These are phyloP conservation scores for Lepraria neglecta DNA, from an alignment of 495 filamentous ascomycete genomes.

Conservation along the genomic window DNA sequence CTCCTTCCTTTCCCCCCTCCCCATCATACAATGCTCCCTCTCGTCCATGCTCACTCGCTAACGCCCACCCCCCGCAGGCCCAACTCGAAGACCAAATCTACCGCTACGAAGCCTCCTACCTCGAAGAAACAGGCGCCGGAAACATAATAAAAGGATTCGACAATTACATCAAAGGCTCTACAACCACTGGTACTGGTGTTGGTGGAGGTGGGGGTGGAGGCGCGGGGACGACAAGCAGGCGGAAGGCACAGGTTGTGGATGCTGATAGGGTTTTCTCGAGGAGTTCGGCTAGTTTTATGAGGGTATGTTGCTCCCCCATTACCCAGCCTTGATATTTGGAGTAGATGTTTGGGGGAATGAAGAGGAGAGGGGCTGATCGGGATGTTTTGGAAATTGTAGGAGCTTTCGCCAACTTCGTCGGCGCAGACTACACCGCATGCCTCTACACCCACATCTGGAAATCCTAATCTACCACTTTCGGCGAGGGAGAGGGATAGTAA, in stretches of 20 bases:
- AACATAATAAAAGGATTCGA: constrained; percentile 98
- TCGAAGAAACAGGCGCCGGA: constrained; percentile 81
- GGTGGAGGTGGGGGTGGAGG: constrained; percentile 23
- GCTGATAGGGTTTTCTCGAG: constrained; percentile 47
- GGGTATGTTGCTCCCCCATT: constrained; percentile 37
- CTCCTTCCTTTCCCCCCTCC: constrained; percentile 4
- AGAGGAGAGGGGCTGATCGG: no score
- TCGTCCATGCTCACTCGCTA: neutral
- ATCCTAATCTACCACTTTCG: constrained; percentile 32
- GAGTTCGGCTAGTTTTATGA: constrained; percentile 47
- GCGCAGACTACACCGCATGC: constrained; percentile 46
- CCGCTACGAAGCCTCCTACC: constrained; percentile 76
- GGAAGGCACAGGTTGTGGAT: constrained; percentile 46
- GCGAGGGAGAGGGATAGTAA: constrained; percentile 24
- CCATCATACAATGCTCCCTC: no score
- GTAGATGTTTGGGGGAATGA: no score
- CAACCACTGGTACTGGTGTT: constrained; percentile 29
- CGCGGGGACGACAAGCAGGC: constrained; percentile 32
- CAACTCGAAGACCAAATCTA: constrained; percentile 76
- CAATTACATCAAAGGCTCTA: constrained; percentile 86
- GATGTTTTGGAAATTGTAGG: constrained; percentile 27
- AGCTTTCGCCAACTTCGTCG: constrained; percentile 45
- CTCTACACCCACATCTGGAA: constrained; percentile 43
- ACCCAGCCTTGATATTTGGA: no score
- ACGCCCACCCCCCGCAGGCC: constrained; percentile 35